These are phyloP conservation scores for Domatiomyces globalis DNA, from an alignment of 2,329 filamentous ascomycete species.

Conservation along the genomic window DNA sequence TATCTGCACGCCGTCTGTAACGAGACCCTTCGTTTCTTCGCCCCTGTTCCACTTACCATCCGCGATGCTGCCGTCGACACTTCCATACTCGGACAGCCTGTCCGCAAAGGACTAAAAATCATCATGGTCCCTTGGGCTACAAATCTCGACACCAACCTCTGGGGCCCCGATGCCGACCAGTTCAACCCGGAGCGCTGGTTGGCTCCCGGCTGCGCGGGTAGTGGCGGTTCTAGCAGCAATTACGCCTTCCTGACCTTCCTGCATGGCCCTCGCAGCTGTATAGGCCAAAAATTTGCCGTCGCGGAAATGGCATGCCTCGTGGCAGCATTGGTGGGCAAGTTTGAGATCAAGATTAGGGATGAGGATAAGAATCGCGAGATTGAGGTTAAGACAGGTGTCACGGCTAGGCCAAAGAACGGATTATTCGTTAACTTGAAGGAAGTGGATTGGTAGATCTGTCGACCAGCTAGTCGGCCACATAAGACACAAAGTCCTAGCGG, in stretches of 20 bases:
- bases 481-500: too few relatives aligned
- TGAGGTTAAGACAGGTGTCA: slow-evolving; percentile 55
- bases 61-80: slow-evolving; percentile 53
- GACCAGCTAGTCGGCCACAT: too few relatives aligned
- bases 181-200: slow-evolving; percentile 76
- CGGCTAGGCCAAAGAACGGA: slow-evolving; percentile 57
- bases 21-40: slow-evolving; percentile 60
- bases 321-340: slow-evolving; percentile 60
- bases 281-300: slow-evolving; percentile 39
- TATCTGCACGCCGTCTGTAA: slow-evolving; percentile 69
- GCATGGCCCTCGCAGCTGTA: slow-evolving; percentile 40
- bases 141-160: slow-evolving; percentile 55
- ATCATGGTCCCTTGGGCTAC: slow-evolving; percentile 51
- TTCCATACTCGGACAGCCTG: slow-evolving; percentile 46
- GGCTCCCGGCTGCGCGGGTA: slow-evolving; percentile 35
- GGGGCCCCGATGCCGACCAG: slow-evolving; percentile 58
- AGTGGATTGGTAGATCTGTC: slow-evolving; percentile 46
- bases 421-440: slow-evolving; percentile 54
- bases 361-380: slow-evolving; percentile 30
- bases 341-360: slow-evolving; percentile 53
- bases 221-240: slow-evolving; percentile 57
- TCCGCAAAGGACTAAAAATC: slow-evolving; percentile 58
- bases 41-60: slow-evolving; percentile 57
- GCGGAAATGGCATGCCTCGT: slow-evolving; percentile 75
- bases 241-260: slow-evolving; percentile 64